Evolutionary conservation across 345 rosid species (phyloP).

Genomic region (Excoecaria agallocha): DNA sequence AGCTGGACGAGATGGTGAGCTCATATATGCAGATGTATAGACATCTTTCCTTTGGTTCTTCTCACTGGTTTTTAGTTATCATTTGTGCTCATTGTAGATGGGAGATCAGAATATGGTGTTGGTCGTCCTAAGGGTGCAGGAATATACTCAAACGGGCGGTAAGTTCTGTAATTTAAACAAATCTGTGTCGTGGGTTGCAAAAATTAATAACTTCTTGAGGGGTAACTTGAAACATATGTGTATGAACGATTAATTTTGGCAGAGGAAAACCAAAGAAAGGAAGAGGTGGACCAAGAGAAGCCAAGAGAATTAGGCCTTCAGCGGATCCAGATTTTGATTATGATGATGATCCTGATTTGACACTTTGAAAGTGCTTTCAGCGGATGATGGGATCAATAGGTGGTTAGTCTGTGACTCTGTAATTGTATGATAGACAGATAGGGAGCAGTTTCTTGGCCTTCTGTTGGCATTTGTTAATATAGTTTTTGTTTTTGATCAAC

Average conservation of each 20-base stretch:
- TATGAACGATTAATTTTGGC: constrained; percentile 10
- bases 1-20: constrained; percentile 70
- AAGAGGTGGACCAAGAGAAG: constrained; percentile 75
- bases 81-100: constrained; percentile 35
- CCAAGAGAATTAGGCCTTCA: constrained; percentile 69
- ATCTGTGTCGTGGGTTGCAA: background rate
- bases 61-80: constrained; percentile 6
- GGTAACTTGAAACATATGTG: background rate
- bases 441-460: background rate
- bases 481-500: background rate
- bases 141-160: constrained; percentile 64
- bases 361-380: constrained; percentile 9
- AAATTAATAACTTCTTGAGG: background rate
- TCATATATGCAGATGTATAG: background rate
- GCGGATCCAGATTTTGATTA: constrained; percentile 88
- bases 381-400: background rate
- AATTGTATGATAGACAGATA: background rate
- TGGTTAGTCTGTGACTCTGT: background rate
- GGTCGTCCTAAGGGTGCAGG: constrained; percentile 63
- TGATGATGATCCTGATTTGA: constrained; percentile 85
- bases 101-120: constrained; percentile 52
- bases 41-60: background rate
- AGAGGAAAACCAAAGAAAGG: constrained; percentile 98
- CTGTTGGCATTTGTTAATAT: background rate
- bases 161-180: constrained; percentile 30